Conservation (phyloP, 768 basidiomycete species). For the Mrakia hoshinonis region DNA sequence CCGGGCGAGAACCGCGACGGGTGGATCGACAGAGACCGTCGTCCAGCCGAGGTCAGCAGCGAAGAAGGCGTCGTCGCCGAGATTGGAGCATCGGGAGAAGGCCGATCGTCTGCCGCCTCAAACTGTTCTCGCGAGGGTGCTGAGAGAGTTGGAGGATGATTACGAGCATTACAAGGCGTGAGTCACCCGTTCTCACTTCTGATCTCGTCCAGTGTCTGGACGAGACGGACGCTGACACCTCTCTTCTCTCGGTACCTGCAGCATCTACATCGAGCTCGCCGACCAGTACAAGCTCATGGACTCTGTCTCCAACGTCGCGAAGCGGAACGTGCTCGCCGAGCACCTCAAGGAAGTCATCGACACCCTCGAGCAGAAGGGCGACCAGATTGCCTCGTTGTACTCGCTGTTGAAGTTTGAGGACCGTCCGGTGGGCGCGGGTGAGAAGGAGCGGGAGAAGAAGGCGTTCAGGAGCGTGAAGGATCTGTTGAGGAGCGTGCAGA, state of each 20-base stretch:
- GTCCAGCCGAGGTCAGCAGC: background rate
- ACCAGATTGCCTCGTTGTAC: conserved; percentile 87
- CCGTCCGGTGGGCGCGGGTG: conserved; percentile 18
- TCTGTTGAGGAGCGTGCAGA: conserved; percentile 8
- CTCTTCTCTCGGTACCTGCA: conserved; percentile 37
- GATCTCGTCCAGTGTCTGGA: no score
- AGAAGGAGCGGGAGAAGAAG: background rate
- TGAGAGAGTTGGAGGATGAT: conserved; percentile 86
- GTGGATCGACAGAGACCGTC: background rate
- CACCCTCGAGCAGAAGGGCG: conserved; percentile 84
- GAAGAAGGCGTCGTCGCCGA: conserved; percentile 6
- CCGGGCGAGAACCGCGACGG: background rate
- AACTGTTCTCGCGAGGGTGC: conserved; percentile 70
- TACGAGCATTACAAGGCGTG: conserved; percentile 91
- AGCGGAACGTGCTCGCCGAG: conserved; percentile 74
- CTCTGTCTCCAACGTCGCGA: conserved; percentile 66
- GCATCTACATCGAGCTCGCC: conserved; percentile 80
- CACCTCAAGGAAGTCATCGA: conserved; percentile 89
- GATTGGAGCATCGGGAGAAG: conserved; percentile 27
- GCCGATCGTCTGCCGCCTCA: conserved; percentile 61
- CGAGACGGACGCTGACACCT: background rate
- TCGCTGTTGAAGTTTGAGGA: conserved; percentile 60
- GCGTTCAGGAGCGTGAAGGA: conserved; percentile 23
- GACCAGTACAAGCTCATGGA: conserved; percentile 90
- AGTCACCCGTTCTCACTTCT: conserved; percentile 34